phyloP scores from a whole-genome alignment of 257 asterid genomes.

The Prunella vulgaris region DNA sequence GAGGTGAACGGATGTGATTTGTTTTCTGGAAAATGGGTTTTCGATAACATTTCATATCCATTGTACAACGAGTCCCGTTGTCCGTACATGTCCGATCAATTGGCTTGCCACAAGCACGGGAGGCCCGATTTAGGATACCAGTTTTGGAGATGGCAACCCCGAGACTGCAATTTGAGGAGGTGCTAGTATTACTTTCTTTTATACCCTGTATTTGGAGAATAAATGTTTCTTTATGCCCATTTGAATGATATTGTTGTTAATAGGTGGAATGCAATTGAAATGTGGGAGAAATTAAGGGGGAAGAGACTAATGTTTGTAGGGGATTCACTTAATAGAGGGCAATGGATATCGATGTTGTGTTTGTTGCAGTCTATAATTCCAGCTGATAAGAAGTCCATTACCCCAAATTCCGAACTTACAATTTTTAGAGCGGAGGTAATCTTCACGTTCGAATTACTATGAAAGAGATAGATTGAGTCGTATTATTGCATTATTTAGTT shows the following conservation, averaged over 20 bases:
- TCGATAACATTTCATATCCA: conserved; percentile 39
- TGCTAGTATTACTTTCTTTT: neutral
- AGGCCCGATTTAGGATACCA: conserved; percentile 44
- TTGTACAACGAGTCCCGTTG: conserved; percentile 44
- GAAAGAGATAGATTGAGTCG: too few relatives aligned
- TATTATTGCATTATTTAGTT: neutral
- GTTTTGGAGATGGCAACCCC: conserved; percentile 55
- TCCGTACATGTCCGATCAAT: conserved; percentile 57
- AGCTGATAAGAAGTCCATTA: conserved; percentile 53
- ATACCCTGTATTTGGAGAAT: neutral
- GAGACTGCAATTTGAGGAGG: conserved; percentile 49
- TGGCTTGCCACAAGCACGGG: conserved; percentile 59
- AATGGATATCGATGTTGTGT: conserved; percentile 95
- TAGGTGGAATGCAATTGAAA: conserved; percentile 78
- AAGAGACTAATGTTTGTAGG: conserved; percentile 94
- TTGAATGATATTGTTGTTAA: conserved; percentile 6
- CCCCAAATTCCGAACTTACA: conserved; percentile 85
- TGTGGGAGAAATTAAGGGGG: conserved; percentile 95
- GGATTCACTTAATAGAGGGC: conserved; percentile 90
- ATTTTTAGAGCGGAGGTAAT: conserved; percentile 81
- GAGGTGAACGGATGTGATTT: conserved; percentile 35
- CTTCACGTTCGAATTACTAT: too few relatives aligned
- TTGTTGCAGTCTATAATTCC: conserved; percentile 69
- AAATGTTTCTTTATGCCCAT: neutral
- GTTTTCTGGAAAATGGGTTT: conserved; percentile 50